Base-by-base conservation (phyloP, 306 rosid genomes). In the Argentina anserina region DNA sequence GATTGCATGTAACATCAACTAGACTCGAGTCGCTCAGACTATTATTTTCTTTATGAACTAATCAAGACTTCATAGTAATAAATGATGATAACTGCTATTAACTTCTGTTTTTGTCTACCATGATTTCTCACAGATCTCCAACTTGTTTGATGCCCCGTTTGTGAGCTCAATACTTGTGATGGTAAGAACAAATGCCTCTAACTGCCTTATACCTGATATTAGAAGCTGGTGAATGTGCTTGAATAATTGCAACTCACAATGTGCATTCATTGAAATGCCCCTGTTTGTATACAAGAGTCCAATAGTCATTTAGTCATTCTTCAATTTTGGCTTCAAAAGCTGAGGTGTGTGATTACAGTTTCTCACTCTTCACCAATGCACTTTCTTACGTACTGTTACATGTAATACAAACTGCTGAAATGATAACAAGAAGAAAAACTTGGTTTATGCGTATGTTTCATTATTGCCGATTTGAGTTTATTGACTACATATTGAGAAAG, bases 81-180 rank as follows among this genome's bases (percentile, higher is more conserved):
- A 0, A 14, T 9, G 37, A 33, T 74, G 60, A 65, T 80, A 76
- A 45, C 45, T 56, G 67, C 45, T 33, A 33, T 36, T 50, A 79
- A 39, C 76, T 69, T 47, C 63, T 21, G 53, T 41, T 74, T 55
- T 67, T 18, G 43, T 40, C 62, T 75, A 74, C 79, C 21, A 61
- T 81, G 66, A 79, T 83, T 74, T 84, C 78, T 74, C 71, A 71
- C 90, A 94, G 99, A 94, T 81, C 95, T 94, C 75, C 99, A 94
- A 73, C 99, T 94, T 83, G 99, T 90, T 46, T 92, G 99, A 71
- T 91, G 97, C 84, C 97, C 96, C 0, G 96, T 91, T 65, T 94
- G 97, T 73, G 96, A 91, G 75, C 97, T 91, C 81, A 88, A 91
- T 69, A 94, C 95, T 11, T 94, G 97, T 67, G 99, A 94, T 74